Evolutionary conservation across 164 flowering plant genomes (phyloP), one percentile per base, ranked within the genome.

Genomic region (Euptelea pleiosperma): DNA sequence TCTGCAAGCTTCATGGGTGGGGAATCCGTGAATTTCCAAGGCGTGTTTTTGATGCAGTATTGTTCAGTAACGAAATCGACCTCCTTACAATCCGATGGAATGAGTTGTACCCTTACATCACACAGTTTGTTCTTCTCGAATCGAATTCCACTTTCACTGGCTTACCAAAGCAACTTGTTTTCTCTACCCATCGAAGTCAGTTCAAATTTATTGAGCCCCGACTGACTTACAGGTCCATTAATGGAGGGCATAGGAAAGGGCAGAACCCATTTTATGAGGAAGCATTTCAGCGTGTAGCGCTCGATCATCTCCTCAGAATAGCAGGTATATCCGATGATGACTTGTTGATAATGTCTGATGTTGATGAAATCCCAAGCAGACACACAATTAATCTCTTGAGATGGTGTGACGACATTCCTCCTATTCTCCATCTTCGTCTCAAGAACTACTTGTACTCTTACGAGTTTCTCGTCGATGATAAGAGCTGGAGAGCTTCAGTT

Each of bases 1-100:
- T 82, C 18, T 89, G 96, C 77, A 84, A 63, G 39, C 93, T 89
- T 61, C 96, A 89, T 63, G 93, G 96, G 15, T 89, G 96, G 96
- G 75, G 75, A 24, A 67, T 77, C 6, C 83, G 96, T n/a, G 90
- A 84, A 59, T 77, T 65, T 57, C 96, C 96, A 0, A 76, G 96
- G 59, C 92, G 90, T 41, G 92, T 88, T 39, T 88, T 67, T 61
- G 96, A 88, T 79, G 92, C 96, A 4, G 92, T 86, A 10, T 44
- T 88, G 68, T 88, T 86, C 60, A 88, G 88, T 60, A 86, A 86
- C 58, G 96, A 89, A 74, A 29, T 84, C 36, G 96, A 89, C 56
- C 69, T 89, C 8, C 88, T 89, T 18, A 75, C 71, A 1, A 25
- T 89, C 2, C 55, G 96, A 29, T 86, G 92, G 96, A 77, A 79